Evolutionary conservation across 805 yeast genomes (phyloP), one percentile per base, ranked within the genome.

Genomic region (Zygosaccharomyces pseudorouxii): DNA sequence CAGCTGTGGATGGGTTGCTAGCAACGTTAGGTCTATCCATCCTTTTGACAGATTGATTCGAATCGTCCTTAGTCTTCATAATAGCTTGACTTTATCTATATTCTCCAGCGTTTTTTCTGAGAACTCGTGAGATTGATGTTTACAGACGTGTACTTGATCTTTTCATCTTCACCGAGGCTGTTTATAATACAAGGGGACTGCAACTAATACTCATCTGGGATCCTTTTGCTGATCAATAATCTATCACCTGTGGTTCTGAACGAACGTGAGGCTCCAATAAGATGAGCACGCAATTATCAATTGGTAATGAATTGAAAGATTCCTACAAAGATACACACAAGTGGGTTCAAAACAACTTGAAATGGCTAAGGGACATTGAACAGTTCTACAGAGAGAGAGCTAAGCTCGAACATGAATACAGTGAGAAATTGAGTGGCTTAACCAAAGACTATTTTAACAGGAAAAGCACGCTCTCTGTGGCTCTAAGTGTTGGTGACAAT

Each of bases 381-480:
- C 76, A 75, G 38, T 93, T 92, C 64, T 93, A 90, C 68, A 77
- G 80, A 31, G 96, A 89, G 67, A 73, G 98, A 31, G 82, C 96
- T 1, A 65, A 72, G 12, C 76, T 93, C 46, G 99, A 93, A 67
- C 80, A 77, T 55, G 98, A 92, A 57, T 89, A 92, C 59, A 75
- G 96, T 9, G 70, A 74, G 14, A 85, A 81, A 55, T 71, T 93
- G 48, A 74, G 78, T 46, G 76, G 76, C 8, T 68, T 93, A 50
- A 75, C 88, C 38, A 69, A 80, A 45, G 87, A 82, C 51, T 86
- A 81, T 53, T 81, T 88, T 57, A 83, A 81, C 50, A 84, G 80
- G 65, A 89, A 90, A 63, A 84, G 95, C 42, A 80, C 80, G 54
- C 67, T 74, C 14, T 73, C 88, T 9, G 79, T 92, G 0, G 64